Conservation (phyloP, 2,329 filamentous ascomycete species). For the Sclerotinia minor region DNA sequence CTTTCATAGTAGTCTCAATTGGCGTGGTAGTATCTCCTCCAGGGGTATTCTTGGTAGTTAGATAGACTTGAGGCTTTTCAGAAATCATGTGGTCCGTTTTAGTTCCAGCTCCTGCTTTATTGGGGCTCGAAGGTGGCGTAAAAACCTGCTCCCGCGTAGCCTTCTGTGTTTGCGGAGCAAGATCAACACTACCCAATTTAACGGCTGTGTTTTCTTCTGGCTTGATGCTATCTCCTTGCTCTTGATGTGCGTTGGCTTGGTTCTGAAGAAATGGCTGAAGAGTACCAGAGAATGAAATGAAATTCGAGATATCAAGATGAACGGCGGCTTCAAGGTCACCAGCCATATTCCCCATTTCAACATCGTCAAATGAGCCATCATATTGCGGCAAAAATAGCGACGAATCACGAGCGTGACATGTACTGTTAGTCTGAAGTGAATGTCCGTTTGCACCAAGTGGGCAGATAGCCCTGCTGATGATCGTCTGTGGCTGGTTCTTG, state of each 20-base stretch:
- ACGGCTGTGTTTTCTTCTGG: not conserved
- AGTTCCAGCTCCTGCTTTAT: not conserved
- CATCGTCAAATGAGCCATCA: not conserved
- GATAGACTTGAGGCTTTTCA: not conserved
- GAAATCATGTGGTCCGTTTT: not conserved
- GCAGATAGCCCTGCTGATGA: too few relatives aligned
- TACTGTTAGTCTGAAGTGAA: too few relatives aligned
- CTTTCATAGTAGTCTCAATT: not conserved
- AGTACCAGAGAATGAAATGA: too few relatives aligned
- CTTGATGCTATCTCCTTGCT: not conserved
- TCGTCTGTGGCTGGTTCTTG: not conserved
- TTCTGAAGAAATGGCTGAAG: too few relatives aligned
- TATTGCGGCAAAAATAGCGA: not conserved
- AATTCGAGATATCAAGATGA: not conserved
- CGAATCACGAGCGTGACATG: not conserved
- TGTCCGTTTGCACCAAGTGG: not conserved
- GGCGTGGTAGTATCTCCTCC: not conserved
- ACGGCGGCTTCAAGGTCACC: not conserved
- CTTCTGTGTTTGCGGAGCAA: not conserved
- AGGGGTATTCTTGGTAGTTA: not conserved
- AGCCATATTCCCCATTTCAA: not conserved
- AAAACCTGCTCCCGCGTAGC: not conserved
- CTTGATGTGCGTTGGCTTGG: not conserved
- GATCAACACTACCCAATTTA: not conserved
- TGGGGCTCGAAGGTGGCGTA: slow-evolving; percentile 2